Base-by-base conservation (phyloP, 2,329 filamentous ascomycete genomes). In the Didymella segeticola region DNA sequence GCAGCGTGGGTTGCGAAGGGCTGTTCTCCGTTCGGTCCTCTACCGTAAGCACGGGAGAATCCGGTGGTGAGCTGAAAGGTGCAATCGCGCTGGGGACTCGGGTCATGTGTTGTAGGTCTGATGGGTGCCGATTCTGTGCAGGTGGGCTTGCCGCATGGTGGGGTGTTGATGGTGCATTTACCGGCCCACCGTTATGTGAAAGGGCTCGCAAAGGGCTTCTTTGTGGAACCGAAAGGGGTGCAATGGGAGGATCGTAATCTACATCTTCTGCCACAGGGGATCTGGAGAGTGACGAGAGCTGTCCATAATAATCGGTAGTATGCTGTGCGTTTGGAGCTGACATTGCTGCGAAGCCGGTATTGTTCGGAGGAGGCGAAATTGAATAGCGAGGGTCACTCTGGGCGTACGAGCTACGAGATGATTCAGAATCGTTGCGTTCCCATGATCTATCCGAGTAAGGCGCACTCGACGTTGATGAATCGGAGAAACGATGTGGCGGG, bases 391-490 rank as follows among this genome's bases (percentile, higher is more conserved):
- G 48, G 10, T 50, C 47, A n/a, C 30, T 47, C 27, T 48, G 52
- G 17, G 33, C 47, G 15, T 47, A 59, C 22, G 68, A 69, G 17
- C 50, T 63, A 43, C 61, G 57, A 8, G 69, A 70, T 2, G 67
- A 67, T 30, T 45, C 62, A 0, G 70, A 71, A 43, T 62, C 62
- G 43, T 67, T 53, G 23, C 63, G 64, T 43, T 67, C 62, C 12
- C 71, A 47, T 3, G 69, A 70, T 10, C 58, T 27, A 8, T 71
- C 63, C 7, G 70, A 73, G 26, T 61, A 64, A 11, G 54, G 47
- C 7, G 70, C 71, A 42, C 70, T 70, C 23, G 64, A 56, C 2
- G 41, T 55, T 23, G 65, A 68, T 15, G 51, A 56, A 31, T 61
- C 53, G 8, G 71, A 73, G 58, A 64, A 70, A 26, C 64, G 59